These are phyloP conservation scores for Cercospora berteroae DNA, from an alignment of 2,329 filamentous ascomycete species.

Conservation along the genomic window DNA sequence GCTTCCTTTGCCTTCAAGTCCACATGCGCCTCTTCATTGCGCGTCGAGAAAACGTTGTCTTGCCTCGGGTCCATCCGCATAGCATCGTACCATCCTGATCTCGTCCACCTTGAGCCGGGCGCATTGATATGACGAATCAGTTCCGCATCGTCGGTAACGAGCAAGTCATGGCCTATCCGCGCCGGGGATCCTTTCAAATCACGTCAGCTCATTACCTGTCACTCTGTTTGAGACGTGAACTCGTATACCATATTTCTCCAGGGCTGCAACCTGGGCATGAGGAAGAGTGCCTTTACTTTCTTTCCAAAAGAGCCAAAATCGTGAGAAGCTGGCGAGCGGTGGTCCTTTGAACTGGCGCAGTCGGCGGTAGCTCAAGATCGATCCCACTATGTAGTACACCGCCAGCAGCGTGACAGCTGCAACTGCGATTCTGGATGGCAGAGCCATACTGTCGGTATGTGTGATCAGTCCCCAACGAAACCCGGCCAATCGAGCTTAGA, in stretches of 20 bases:
- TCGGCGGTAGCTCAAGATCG: conserved; percentile 27
- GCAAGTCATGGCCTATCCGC: conserved; percentile 50
- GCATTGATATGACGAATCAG: conserved; percentile 48
- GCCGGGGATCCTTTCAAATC: conserved; percentile 41
- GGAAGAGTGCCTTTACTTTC: conserved; percentile 23
- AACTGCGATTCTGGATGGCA: conserved; percentile 17
- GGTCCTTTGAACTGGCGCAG: conserved; percentile 33
- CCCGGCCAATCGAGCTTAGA: conserved; percentile 13
- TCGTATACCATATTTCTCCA: conserved; percentile 32
- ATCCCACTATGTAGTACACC: conserved; percentile 24
- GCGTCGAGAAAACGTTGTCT: conserved; percentile 56
- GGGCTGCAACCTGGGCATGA: conserved; percentile 25
- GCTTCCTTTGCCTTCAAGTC: conserved; percentile 51
- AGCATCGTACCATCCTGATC: conserved; percentile 49
- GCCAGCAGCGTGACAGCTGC: conserved; percentile 17
- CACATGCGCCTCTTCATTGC: conserved; percentile 50
- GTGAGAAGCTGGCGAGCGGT: conserved; percentile 25
- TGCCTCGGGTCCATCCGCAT: conserved; percentile 54
- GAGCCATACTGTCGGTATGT: conserved; percentile 20
- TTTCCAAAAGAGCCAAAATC: conserved; percentile 34
- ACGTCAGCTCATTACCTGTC: conserved; percentile 8
- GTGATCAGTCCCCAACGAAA: conserved; percentile 14
- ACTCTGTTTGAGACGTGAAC: conserved; percentile 3
- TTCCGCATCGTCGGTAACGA: conserved; percentile 52
- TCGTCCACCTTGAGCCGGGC: conserved; percentile 34